Evolutionary conservation across 768 basidiomycete species (phyloP), one percentile per base, ranked within the genome.

Genomic region (Macrolepiota dolichaula): DNA sequence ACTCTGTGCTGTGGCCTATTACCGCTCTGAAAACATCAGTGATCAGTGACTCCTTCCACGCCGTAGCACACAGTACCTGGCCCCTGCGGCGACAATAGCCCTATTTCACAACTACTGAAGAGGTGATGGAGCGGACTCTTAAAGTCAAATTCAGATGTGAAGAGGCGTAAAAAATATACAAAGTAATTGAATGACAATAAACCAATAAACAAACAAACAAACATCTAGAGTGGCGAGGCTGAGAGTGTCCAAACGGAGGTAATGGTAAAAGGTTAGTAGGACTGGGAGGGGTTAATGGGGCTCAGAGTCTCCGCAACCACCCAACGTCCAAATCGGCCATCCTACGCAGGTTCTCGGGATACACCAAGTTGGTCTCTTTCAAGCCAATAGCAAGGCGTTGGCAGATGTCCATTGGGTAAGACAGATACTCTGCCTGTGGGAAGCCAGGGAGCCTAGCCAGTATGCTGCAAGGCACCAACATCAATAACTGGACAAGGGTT

Each of bases 271-370:
- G 13, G 17, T 22, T 15, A n/a, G 37, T 12, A 12, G 35, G 27
- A 47, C 22, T 36, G 22, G 36, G 11, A 38, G 22, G 29, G 7
- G 15, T 22, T 36, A 40, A 24, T n/a, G 35, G 47, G 12, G 22
- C 9, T 29, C 36, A 61, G 22, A 27, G 22, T 19, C 59, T 49
- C 19, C 59, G 77, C 29, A 94, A 74, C 91, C 91, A 94, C 6
- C 92, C 92, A 49, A 94, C 89, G 64, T 92, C 85, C 62, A 94
- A 73, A 3, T 87, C 89, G 22, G 88, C 92, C 90, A 94, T 91
- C 53, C 78, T 81, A 36, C 88, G 85, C 80, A 92, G 78, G 62
- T 80, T 80, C 68, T 87, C 84, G 0, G 92, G 92, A 68, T 94
- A 94, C 1, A 87, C 81, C 3, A 70, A 71, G 65, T 89, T 93